Conservation (phyloP, 805 yeast species). For the Spathaspora passalidarum region DNA sequence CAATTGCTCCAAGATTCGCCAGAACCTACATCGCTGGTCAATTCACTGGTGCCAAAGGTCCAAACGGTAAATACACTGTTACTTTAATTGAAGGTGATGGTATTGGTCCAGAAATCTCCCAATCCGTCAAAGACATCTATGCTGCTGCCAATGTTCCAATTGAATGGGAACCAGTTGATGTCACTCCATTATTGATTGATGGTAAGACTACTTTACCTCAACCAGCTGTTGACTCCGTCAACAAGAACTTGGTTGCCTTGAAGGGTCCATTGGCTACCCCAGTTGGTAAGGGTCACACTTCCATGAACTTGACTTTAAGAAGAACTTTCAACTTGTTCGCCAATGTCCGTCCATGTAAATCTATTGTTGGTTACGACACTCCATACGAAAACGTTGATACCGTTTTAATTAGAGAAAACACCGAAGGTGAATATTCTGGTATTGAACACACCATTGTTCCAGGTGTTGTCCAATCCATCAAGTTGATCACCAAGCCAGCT, state of each 20-base stretch:
- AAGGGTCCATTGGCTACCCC: slow-evolving; percentile 99
- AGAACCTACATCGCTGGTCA: slow-evolving; percentile 58
- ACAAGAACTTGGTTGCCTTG: slow-evolving; percentile 89
- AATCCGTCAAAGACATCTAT: slow-evolving; percentile 90
- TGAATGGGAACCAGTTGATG: slow-evolving; percentile 96
- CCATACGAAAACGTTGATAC: slow-evolving; percentile 89
- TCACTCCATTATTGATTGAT: slow-evolving; percentile 85
- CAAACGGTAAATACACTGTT: slow-evolving; percentile 86
- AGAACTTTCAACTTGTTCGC: slow-evolving; percentile 96
- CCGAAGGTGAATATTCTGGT: slow-evolving; percentile 99
- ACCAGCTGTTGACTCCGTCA: slow-evolving; percentile 88
- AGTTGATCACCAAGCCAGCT: slow-evolving; percentile 93
- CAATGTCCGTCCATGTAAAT: slow-evolving; percentile 95
- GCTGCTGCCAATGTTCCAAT: slow-evolving; percentile 93
- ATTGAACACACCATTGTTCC: slow-evolving; percentile 97
- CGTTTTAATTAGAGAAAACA: slow-evolving; percentile 96
- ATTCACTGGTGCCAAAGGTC: slow-evolving; percentile 59
- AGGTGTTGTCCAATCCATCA: slow-evolving; percentile 97
- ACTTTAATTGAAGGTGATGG: slow-evolving; percentile 99
- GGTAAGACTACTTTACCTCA: slow-evolving; percentile 93
- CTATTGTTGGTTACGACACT: slow-evolving; percentile 89
- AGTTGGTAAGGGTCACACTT: slow-evolving; percentile 97
- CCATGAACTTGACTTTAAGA: slow-evolving; percentile 95
- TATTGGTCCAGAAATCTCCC: slow-evolving; percentile 90
- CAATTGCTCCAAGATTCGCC: slow-evolving; percentile 27